Conservation (phyloP, 2,329 filamentous ascomycete genomes). For the Pyricularia grisea region DNA sequence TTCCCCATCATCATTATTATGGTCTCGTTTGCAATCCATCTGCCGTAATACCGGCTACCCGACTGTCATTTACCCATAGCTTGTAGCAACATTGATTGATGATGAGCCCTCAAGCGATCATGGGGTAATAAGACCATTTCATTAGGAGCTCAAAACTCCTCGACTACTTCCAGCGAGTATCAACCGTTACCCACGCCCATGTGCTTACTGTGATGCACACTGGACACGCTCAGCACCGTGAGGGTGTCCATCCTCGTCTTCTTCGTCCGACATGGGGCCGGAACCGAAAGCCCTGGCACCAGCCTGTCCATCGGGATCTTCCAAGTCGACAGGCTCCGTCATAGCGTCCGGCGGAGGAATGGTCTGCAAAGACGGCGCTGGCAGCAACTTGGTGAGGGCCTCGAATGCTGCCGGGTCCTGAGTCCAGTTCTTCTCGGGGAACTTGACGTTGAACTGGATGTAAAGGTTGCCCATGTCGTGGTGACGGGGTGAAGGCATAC, state of each 20-base stretch:
- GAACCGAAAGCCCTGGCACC: slow-evolving; percentile 59
- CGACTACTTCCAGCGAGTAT: not conserved
- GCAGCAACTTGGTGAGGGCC: slow-evolving; percentile 76
- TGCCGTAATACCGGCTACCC: not conserved
- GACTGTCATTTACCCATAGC: not conserved
- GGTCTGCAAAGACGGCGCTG: slow-evolving; percentile 52
- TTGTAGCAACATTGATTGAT: not conserved
- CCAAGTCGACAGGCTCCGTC: slow-evolving; percentile 81
- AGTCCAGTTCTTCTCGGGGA: slow-evolving; percentile 72
- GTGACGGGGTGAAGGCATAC: slow-evolving; percentile 93
- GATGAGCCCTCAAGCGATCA: not conserved
- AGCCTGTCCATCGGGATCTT: slow-evolving; percentile 69
- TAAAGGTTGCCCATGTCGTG: slow-evolving; percentile 95
- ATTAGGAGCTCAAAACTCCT: not conserved
- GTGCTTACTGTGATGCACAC: slow-evolving; percentile 75
- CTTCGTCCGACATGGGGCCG: slow-evolving; percentile 65
- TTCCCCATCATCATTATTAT: not conserved
- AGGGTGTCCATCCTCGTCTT: slow-evolving; percentile 66
- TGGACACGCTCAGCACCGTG: slow-evolving; percentile 67
- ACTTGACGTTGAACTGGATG: slow-evolving; percentile 96
- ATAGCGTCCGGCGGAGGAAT: slow-evolving; percentile 74
- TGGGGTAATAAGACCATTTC: not conserved
- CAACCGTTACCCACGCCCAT: not conserved
- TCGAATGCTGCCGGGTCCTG: slow-evolving; percentile 61
- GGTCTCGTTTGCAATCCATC: not conserved